These are phyloP conservation scores for Paecilomyces variotii DNA, from an alignment of 2,329 filamentous ascomycete species.

Conservation along the genomic window DNA sequence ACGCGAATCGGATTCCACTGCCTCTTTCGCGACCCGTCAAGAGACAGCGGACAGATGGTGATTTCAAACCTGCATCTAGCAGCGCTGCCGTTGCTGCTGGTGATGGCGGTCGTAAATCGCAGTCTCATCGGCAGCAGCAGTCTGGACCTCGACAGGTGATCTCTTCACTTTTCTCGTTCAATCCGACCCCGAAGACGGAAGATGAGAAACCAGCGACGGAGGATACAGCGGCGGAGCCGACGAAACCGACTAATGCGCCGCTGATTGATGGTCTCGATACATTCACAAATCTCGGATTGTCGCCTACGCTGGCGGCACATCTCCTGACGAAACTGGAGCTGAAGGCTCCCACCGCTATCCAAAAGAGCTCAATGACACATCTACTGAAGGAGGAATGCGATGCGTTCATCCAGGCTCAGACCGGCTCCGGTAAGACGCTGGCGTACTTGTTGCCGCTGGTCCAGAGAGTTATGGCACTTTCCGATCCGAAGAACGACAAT, in stretches of 20 bases:
- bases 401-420: conserved; percentile 94
- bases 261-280: conserved; percentile 74
- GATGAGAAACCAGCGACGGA: conserved; percentile 26
- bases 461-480: conserved; percentile 74
- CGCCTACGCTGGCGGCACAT: conserved; percentile 70
- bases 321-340: conserved; percentile 77
- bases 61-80: conserved; percentile 21
- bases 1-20: conserved; percentile 27
- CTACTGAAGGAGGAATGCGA: conserved; percentile 74
- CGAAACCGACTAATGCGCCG: conserved; percentile 83
- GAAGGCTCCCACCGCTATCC: conserved; percentile 88
- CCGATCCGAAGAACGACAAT: conserved; percentile 42
- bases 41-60: conserved; percentile 34
- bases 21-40: conserved; percentile 26
- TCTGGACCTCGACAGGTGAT: conserved; percentile 55
- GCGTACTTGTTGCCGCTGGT: conserved; percentile 93
- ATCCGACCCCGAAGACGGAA: conserved; percentile 61
- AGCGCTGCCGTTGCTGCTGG: conserved; percentile 8
- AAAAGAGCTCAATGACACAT: conserved; percentile 78
- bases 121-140: conserved; percentile 29
- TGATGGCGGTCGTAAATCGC: conserved; percentile 16
- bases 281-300: conserved; percentile 79
- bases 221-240: conserved; percentile 35
- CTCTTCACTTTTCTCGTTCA: conserved; percentile 87
- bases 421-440: conserved; percentile 92